Base-by-base conservation (phyloP, 495 filamentous ascomycete species). In the Articulospora tetracladia region DNA sequence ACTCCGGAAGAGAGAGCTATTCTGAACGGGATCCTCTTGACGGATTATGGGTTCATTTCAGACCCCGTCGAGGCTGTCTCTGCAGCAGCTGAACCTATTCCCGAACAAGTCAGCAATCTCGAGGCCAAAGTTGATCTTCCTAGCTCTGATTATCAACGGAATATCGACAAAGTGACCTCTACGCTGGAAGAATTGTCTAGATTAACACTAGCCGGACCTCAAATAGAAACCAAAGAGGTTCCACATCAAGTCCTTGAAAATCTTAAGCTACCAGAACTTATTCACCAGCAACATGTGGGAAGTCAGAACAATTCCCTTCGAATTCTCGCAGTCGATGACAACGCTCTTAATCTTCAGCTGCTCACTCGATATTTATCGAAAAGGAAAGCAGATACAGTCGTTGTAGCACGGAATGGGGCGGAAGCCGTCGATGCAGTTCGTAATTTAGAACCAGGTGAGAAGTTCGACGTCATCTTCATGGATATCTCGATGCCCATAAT, bases 401-500 rank as follows among this genome's bases (percentile, higher is more conserved):
- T 52, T 22, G 58, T 58, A 8, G 66, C 66, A 3, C 15, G 36
- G n/a, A 61, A 68, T 50, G 66, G 66, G 13, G 6, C 63, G 13
- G 49, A 57, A 24, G 61, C 65, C 26, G 55, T 58, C n/a, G 34
- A 15, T 23, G 28, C 54, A 17, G 22, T 64, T 49, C 27, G 44
- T 2, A 53, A 59, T 55, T n/a, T 8, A 32, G 32, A 10, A 22
- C 41, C 24, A 27, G 30, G 26, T 0, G 25, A 44, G 13, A 49
- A 32, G 17, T 65, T 60, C 34, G 62, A 68, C 50, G 22, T 63
- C 8, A 60, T 68, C 4, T 65, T 68, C 53, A 68, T 68, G 65
- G 65, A 89, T 60, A 83, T 91, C 47, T 82, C 77, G 59, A 91
- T 92, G 88, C 88, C 88, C 0, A 71, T 89, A 0, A 82, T 91